phyloP scores from a whole-genome alignment of 305 asterid genomes.

The Fraxinus nigra region DNA sequence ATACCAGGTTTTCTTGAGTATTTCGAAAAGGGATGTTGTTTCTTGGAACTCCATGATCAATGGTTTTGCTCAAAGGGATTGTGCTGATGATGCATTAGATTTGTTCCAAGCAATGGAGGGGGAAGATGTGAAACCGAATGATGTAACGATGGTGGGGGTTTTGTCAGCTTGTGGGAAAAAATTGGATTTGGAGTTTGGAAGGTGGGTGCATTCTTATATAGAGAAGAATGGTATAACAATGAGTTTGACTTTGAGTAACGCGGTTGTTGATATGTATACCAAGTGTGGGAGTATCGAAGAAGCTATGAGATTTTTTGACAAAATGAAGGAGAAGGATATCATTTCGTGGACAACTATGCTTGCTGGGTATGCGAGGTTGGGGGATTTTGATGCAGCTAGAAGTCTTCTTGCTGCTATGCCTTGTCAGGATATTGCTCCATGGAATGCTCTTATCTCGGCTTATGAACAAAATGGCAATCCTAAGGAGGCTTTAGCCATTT shows the following conservation, averaged over 20 bases:
- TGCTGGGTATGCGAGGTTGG: constrained; percentile 58
- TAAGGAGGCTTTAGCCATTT: constrained; percentile 62
- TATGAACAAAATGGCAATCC: constrained; percentile 64
- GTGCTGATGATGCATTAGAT: constrained; percentile 44
- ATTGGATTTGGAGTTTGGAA: constrained; percentile 55
- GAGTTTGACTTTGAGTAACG: constrained; percentile 53
- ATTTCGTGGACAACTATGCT: constrained; percentile 75
- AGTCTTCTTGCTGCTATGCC: constrained; percentile 50
- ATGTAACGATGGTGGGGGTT: constrained; percentile 59
- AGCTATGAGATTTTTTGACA: constrained; percentile 49
- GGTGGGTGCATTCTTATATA: constrained; percentile 55
- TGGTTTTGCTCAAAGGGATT: constrained; percentile 48
- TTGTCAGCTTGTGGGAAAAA: constrained; percentile 58
- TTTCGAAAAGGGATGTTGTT: constrained; percentile 61
- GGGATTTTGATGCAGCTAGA: constrained; percentile 62
- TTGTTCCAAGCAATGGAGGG: constrained; percentile 46
- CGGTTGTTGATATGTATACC: constrained; percentile 77
- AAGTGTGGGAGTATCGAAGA: constrained; percentile 64
- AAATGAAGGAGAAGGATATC: constrained; percentile 58
- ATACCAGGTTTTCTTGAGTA: constrained; percentile 38
- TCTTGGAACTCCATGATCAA: constrained; percentile 74
- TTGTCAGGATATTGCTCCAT: constrained; percentile 52
- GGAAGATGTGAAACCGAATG: constrained; percentile 53
- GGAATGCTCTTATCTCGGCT: constrained; percentile 79
- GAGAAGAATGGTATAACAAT: constrained; percentile 39